Evolutionary conservation across 1,139 yeast genomes (phyloP).

Genomic region (Insectozyma bohioensis): DNA sequence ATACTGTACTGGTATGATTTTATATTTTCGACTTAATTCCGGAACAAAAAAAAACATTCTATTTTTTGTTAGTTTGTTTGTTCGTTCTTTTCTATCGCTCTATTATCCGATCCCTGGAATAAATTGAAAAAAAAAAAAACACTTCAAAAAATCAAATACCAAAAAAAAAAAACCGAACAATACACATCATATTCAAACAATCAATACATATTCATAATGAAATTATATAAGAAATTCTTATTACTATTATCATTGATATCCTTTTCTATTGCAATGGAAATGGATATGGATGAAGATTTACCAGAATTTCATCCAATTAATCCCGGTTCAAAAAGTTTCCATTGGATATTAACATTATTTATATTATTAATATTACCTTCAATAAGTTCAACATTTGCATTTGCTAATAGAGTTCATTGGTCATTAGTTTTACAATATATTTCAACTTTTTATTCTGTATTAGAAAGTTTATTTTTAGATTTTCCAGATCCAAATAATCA

Average conservation of each 20-base stretch:
- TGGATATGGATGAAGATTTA: constrained; percentile 37
- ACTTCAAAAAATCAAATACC: too few relatives aligned
- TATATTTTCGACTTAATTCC: too few relatives aligned
- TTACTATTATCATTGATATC: constrained; percentile 1
- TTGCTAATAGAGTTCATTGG: constrained; percentile 50
- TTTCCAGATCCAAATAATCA: constrained; percentile 65
- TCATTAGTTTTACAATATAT: constrained; percentile 49
- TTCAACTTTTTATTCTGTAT: constrained; percentile 48
- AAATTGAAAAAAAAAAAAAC: not conserved
- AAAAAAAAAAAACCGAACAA: not conserved
- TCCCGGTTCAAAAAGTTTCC: constrained; percentile 57
- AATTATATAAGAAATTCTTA: not conserved
- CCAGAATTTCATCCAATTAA: constrained; percentile 46
- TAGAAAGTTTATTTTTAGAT: constrained; percentile 56
- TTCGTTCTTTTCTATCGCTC: too few relatives aligned
- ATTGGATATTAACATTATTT: constrained; percentile 56
- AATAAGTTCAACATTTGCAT: constrained; percentile 49
- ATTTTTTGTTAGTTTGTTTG: too few relatives aligned
- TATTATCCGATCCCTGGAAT: too few relatives aligned
- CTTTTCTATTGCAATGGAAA: constrained; percentile 13
- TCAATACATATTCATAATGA: not conserved
- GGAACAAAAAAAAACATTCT: too few relatives aligned
- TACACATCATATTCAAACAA: not conserved
- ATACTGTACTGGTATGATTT: too few relatives aligned
- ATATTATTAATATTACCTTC: constrained; percentile 55